Evolutionary conservation across 176 grass and related monocot species (phyloP), one percentile per base, ranked within the genome.

Genomic region (Rhynchospora tenuis): DNA sequence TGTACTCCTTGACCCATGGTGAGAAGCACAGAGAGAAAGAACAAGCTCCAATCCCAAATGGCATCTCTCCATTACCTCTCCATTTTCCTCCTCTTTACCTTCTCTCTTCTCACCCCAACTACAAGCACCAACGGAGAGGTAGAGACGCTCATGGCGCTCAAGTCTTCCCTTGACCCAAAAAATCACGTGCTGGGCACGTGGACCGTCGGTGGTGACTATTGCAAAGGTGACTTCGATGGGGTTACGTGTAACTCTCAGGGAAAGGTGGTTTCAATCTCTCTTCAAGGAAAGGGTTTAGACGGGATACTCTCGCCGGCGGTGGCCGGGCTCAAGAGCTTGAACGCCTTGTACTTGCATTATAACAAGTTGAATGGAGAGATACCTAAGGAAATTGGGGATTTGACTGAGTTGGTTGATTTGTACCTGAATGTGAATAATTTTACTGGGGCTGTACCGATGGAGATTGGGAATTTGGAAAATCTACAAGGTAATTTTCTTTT

Each of bases 161-260:
- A 93, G 85, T 86, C 83, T 13, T 80, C 89, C 29, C 80, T 98
- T 45, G 92, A 98, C 83, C 92, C 91, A 1, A 5, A 64, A 63
- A 86, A 82, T 14, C 66, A 75, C 1, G 48, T 77, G 72, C 88
- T 98, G 4, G 66, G 67, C 31, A 90, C 92, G 44, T 98, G 92
- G 95, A 80, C 68, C 3, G 55, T 56, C 62, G 87, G 80, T 9
- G 89, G 88, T 5, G 86, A 95, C 82, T 87, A 87, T n/a, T 98
- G 95, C 90, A 83, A 89, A 55, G 88, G 83, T 33, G 83, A 91
- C 78, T 98, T 98, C 89, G 95, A 91, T 66, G 95, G 95, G 78
- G 87, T 98, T 1, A 8, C 86, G 20, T 98, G 95, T 81, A 86
- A 98, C 86, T 84, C 64, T 33, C 47, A 22, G 0, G 91, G 93